These are phyloP conservation scores for Pachysandra terminalis DNA, from an alignment of 164 flowering plant species.

Conservation along the genomic window DNA sequence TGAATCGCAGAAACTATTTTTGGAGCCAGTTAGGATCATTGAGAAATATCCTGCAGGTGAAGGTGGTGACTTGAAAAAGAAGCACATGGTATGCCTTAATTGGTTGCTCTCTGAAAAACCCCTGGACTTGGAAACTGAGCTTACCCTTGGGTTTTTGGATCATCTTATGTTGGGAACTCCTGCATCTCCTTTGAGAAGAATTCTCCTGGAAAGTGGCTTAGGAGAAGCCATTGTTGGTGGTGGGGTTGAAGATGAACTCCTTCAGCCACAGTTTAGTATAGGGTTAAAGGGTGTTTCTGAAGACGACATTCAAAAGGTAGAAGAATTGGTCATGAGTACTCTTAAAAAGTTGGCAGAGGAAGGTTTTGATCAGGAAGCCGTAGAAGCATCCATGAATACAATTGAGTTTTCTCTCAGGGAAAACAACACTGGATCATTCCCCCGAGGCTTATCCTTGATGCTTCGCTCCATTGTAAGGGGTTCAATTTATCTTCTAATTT, in stretches of 20 bases:
- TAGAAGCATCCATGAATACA: constrained; percentile 98
- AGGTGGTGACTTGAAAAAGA: constrained; percentile 76
- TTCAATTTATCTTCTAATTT: not conserved
- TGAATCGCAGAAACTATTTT: constrained; percentile 61
- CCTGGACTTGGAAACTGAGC: constrained; percentile 91
- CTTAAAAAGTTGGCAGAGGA: constrained; percentile 67
- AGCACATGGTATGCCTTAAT: constrained; percentile 95
- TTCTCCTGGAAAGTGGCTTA: constrained; percentile 81
- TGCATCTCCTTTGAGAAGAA: constrained; percentile 92
- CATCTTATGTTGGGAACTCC: constrained; percentile 98
- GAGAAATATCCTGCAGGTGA: constrained; percentile 95
- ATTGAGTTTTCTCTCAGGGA: constrained; percentile 96
- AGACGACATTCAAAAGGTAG: constrained; percentile 77
- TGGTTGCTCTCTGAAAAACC: constrained; percentile 95
- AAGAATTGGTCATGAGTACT: constrained; percentile 69
- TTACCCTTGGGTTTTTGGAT: constrained; percentile 86
- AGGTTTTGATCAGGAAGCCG: constrained; percentile 86
- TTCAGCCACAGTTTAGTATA: constrained; percentile 91
- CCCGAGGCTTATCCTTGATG: constrained; percentile 96
- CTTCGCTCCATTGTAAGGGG: constrained; percentile 86
- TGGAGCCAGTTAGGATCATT: constrained; percentile 68
- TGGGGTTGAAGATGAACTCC: constrained; percentile 92
- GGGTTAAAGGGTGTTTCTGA: constrained; percentile 91
- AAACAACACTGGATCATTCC: constrained; percentile 97
- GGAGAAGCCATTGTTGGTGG: constrained; percentile 98